phyloP scores from a whole-genome alignment of 768 basidiomycete species.

The Trametes villosa region DNA sequence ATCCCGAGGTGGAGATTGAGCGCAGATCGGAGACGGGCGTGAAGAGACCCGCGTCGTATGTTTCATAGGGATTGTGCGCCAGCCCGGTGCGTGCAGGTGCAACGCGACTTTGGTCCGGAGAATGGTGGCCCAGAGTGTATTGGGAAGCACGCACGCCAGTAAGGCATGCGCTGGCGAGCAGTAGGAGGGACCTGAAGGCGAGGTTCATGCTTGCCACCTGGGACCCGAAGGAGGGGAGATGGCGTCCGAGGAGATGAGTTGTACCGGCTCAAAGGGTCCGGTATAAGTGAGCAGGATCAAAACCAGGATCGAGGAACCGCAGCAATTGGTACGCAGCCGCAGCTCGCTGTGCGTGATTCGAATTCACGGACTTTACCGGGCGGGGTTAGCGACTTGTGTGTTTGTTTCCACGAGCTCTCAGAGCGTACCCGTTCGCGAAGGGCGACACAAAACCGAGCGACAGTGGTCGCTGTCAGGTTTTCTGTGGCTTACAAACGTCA shows the following conservation, averaged over 20 bases:
- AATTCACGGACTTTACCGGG: neutral
- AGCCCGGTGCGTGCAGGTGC: neutral
- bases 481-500: too few relatives aligned
- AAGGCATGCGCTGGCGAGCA: neutral
- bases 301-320: neutral
- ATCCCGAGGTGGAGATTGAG: constrained; percentile 27
- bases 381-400: neutral
- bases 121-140: neutral
- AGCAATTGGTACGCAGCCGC: neutral
- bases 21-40: constrained; percentile 16
- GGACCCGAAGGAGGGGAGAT: neutral
- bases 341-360: too few relatives aligned
- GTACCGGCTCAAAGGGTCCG: neutral
- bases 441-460: too few relatives aligned
- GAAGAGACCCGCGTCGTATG: constrained; percentile 14
- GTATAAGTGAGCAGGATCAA: too few relatives aligned
- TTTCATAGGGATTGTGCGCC: neutral
- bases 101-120: too few relatives aligned
- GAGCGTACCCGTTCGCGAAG: too few relatives aligned
- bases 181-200: neutral
- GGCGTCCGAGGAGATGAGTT: neutral
- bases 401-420: too few relatives aligned
- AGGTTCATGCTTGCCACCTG: neutral
- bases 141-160: neutral
- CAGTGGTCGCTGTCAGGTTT: too few relatives aligned